A percentile compares a stretch with the other conserved stretches of the same genome.
Conservation (phyloP, 106 monocot species). For the Allium sativum region DNA sequence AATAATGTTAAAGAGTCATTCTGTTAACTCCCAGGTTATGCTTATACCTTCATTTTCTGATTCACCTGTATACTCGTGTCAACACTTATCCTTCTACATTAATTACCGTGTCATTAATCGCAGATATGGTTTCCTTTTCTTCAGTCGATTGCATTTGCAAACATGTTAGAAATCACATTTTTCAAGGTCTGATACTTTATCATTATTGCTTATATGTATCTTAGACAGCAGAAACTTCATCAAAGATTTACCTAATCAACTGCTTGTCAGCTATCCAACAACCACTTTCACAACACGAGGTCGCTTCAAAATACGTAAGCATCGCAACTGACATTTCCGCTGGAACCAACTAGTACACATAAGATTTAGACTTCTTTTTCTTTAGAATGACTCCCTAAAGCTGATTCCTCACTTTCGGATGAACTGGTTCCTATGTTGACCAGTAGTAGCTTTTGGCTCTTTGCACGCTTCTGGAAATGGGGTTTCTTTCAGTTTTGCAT, state of each 20-base stretch:
- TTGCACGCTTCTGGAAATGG: too few species aligned
- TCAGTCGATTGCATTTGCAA: not conserved
- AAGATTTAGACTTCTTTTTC: too few species aligned
- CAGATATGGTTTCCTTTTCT: not conserved
- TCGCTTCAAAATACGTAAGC: conserved; percentile 42
- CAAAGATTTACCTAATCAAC: conserved; percentile 86
- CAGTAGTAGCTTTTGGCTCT: too few species aligned
- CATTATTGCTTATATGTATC: not conserved
- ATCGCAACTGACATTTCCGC: too few species aligned
- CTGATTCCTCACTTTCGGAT: too few species aligned
- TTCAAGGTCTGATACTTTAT: not conserved
- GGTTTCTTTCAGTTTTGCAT: too few species aligned
- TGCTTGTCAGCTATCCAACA: conserved; percentile 90
- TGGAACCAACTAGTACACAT: too few species aligned
- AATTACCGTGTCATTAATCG: not conserved
- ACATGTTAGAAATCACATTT: not conserved
- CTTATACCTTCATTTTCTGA: too few species aligned
- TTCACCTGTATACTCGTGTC: too few species aligned
- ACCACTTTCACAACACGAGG: conserved; percentile 49
- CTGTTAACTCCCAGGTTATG: conserved; percentile 48
- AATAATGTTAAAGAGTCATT: conserved; percentile 50
- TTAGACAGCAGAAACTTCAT: conserved; percentile 55
- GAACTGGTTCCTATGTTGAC: too few species aligned
- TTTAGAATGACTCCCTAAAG: too few species aligned
- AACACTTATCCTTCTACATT: too few species aligned